Percentiles rank a stretch among this genome's conserved stretches.
Evolutionary conservation across 2,329 filamentous ascomycete genomes (phyloP).

Genomic region (Colletotrichum eleusines): DNA sequence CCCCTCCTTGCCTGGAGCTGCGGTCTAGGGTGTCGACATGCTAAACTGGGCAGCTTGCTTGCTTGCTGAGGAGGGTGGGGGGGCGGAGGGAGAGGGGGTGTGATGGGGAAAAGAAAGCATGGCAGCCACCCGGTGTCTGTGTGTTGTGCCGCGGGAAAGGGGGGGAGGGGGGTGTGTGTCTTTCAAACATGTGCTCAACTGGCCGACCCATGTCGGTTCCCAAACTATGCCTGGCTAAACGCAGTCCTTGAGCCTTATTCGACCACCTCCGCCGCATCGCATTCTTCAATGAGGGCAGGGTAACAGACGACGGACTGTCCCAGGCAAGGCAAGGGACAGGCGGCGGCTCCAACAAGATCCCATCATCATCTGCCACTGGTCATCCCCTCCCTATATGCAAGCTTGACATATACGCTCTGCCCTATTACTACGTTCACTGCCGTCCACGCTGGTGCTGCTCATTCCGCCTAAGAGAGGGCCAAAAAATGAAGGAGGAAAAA

Average conservation of each 20-base stretch:
- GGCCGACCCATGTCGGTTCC: constrained; percentile 39
- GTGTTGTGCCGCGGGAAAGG: constrained; percentile 13
- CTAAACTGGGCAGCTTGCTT: constrained; percentile 29
- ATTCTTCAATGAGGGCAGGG: constrained; percentile 42
- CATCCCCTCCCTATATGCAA: constrained; percentile 39
- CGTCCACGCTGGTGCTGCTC: constrained; percentile 12
- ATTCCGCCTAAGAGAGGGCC: background rate
- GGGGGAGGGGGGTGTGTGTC: constrained; percentile 30
- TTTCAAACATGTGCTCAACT: constrained; percentile 42
- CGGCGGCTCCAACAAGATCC: constrained; percentile 37
- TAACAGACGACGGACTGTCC: constrained; percentile 34
- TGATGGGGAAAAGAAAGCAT: constrained; percentile 38
- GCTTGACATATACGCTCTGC: constrained; percentile 38
- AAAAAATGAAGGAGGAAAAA: background rate
- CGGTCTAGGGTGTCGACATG: constrained; percentile 31
- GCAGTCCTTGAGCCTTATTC: constrained; percentile 41
- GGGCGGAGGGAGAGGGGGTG: constrained; percentile 12
- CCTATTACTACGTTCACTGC: constrained; percentile 37
- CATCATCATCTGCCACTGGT: constrained; percentile 33
- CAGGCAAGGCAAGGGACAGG: constrained; percentile 33
- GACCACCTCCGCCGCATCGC: constrained; percentile 40
- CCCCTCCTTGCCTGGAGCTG: constrained; percentile 28
- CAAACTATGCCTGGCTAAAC: constrained; percentile 39
- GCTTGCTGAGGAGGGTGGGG: background rate
- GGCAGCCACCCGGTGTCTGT: constrained; percentile 40